These are phyloP conservation scores for Rhodofomes roseus DNA, from an alignment of 1,284 basidiomycete species.

Conservation along the genomic window DNA sequence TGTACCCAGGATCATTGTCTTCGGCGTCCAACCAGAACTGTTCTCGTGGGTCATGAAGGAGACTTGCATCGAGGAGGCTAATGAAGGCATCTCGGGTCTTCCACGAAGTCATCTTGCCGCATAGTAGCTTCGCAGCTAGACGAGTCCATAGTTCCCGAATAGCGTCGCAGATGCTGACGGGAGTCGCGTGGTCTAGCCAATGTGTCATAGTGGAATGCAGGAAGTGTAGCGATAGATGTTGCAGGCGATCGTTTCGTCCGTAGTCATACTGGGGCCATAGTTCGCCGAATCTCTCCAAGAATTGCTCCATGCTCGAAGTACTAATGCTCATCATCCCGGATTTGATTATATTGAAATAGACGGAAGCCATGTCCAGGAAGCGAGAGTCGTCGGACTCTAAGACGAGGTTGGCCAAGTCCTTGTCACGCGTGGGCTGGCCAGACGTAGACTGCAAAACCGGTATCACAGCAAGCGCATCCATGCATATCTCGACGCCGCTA, in stretches of 20 bases:
- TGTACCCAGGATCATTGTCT: conserved; percentile 21
- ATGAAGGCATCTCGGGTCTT: conserved; percentile 61
- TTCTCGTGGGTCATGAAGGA: conserved; percentile 57
- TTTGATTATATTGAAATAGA: conserved; percentile 54
- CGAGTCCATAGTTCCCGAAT: conserved; percentile 49
- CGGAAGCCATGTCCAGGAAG: conserved; percentile 55
- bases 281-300: conserved; percentile 52
- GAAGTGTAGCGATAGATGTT: conserved; percentile 56
- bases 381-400: conserved; percentile 46
- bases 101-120: conserved; percentile 59
- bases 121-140: conserved; percentile 44
- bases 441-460: conserved; percentile 59
- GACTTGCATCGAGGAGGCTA: conserved; percentile 64
- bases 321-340: conserved; percentile 54
- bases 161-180: conserved; percentile 39
- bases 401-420: conserved; percentile 58
- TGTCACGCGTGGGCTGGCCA: conserved; percentile 59
- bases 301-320: conserved; percentile 42
- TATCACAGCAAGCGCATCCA: conserved; percentile 51
- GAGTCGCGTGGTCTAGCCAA: conserved; percentile 51
- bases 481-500: conserved; percentile 43
- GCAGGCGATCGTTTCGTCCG: conserved; percentile 50
- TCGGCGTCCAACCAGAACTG: conserved; percentile 41
- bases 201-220: conserved; percentile 60
- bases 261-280: conserved; percentile 59